Evolutionary conservation across 768 basidiomycete species (phyloP).

Genomic region (Mycena galericulata): DNA sequence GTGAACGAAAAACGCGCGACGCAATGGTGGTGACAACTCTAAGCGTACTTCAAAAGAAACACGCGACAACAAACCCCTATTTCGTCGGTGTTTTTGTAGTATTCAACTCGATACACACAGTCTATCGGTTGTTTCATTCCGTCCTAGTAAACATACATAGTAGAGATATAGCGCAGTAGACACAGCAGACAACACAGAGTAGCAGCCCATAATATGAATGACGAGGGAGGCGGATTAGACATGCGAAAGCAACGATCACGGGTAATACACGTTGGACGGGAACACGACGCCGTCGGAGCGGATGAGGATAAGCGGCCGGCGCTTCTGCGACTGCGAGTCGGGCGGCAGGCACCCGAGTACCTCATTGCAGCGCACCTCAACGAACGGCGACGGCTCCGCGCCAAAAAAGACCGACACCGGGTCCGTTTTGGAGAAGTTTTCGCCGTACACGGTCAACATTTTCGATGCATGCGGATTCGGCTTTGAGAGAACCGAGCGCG

Average conservation of each 20-base stretch:
- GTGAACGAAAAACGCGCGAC: no score
- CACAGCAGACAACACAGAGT: slow-evolving; percentile 17
- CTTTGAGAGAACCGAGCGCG: slow-evolving; percentile 78
- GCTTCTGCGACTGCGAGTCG: slow-evolving; percentile 73
- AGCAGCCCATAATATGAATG: slow-evolving; percentile 10
- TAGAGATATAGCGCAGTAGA: slow-evolving; percentile 22
- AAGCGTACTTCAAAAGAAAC: neutral
- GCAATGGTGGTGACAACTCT: neutral
- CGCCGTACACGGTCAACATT: slow-evolving; percentile 89
- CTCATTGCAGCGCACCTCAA: slow-evolving; percentile 89
- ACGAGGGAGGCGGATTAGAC: slow-evolving; percentile 13
- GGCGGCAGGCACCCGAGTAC: slow-evolving; percentile 86
- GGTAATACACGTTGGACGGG: slow-evolving; percentile 86
- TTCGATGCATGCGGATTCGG: slow-evolving; percentile 83
- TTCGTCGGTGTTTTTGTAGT: no score
- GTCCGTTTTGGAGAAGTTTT: slow-evolving; percentile 88
- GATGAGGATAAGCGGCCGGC: slow-evolving; percentile 84
- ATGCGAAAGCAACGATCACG: slow-evolving; percentile 56
- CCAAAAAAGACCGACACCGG: slow-evolving; percentile 90
- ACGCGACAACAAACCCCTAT: neutral
- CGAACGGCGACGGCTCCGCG: slow-evolving; percentile 86
- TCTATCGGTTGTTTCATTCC: slow-evolving; percentile 14
- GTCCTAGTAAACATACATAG: slow-evolving; percentile 27
- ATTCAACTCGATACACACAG: neutral
- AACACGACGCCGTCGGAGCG: slow-evolving; percentile 90